Percentiles rank a stretch among this genome's conserved stretches.
These are phyloP conservation scores for Blastobotrys serpentis DNA, from an alignment of 1,139 yeast genomes.

Conservation along the genomic window DNA sequence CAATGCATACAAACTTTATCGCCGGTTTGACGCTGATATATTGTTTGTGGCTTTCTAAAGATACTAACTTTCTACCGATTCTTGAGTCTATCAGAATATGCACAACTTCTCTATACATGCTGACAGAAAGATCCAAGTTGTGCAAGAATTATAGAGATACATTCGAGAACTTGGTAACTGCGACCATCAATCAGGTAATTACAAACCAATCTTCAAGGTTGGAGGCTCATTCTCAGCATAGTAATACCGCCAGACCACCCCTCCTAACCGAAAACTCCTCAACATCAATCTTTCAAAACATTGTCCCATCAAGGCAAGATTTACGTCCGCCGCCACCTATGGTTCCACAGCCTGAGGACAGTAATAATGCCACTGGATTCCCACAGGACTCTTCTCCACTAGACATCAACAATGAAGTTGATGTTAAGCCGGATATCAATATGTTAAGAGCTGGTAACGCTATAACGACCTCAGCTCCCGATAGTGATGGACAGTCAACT, in stretches of 20 bases:
- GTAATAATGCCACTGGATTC: background rate
- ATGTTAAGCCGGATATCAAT: conserved; percentile 4
- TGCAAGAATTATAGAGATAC: conserved; percentile 59
- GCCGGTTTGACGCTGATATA: conserved; percentile 62
- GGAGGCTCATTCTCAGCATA: background rate
- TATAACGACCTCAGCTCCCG: background rate
- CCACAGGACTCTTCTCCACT: background rate
- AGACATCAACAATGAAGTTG: background rate
- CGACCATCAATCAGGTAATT: conserved; percentile 43
- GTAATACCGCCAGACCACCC: conserved; percentile 9
- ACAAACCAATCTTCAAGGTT: conserved; percentile 27
- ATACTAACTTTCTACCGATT: conserved; percentile 34
- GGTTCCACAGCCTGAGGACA: background rate
- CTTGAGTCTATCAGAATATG: conserved; percentile 60
- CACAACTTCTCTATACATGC: conserved; percentile 55
- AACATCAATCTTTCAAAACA: conserved; percentile 18
- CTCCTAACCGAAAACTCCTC: conserved; percentile 17
- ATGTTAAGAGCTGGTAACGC: background rate
- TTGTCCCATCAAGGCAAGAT: conserved; percentile 10
- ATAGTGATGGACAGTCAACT: background rate
- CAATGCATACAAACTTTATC: conserved; percentile 60
- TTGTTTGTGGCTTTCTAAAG: conserved; percentile 60
- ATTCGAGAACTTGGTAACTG: conserved; percentile 58
- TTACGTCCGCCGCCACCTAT: background rate
- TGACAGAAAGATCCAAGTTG: conserved; percentile 61